Evolutionary conservation across 2,329 filamentous ascomycete genomes (phyloP).

Genomic region (Pseudocercospora musae): DNA sequence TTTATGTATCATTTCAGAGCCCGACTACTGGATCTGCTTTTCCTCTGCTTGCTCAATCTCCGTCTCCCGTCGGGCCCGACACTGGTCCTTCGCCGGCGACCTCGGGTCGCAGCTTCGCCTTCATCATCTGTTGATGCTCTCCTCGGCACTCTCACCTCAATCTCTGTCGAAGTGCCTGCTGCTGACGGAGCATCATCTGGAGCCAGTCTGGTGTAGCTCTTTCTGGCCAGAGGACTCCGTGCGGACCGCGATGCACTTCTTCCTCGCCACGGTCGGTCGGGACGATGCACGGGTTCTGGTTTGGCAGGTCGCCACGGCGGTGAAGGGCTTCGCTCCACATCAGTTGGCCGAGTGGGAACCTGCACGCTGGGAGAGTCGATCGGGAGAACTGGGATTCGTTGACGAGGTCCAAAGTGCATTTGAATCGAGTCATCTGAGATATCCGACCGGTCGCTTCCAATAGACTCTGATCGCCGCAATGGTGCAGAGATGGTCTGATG

Average conservation of each 20-base stretch:
- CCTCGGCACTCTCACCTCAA: constrained; percentile 22
- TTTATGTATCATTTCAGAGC: background rate
- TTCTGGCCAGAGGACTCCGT: constrained; percentile 46
- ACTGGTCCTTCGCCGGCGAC: constrained; percentile 18
- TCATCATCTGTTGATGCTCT: constrained; percentile 15
- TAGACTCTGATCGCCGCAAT: constrained; percentile 8
- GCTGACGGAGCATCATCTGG: constrained; percentile 20
- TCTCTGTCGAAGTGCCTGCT: constrained; percentile 17
- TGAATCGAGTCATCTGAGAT: constrained; percentile 16
- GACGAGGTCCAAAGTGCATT: constrained; percentile 18
- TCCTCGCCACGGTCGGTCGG: constrained; percentile 6
- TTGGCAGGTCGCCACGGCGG: background rate
- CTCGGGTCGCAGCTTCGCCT: constrained; percentile 13
- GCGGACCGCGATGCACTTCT: constrained; percentile 32
- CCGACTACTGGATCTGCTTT: constrained; percentile 19
- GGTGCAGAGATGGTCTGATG: constrained; percentile 2
- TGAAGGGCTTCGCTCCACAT: constrained; percentile 1
- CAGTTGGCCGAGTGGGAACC: constrained; percentile 8
- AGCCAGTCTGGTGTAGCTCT: constrained; percentile 37
- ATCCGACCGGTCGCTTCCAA: constrained; percentile 14
- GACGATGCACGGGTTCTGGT: constrained; percentile 10
- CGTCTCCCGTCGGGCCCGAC: constrained; percentile 25
- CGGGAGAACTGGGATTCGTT: background rate
- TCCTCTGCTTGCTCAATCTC: constrained; percentile 25
- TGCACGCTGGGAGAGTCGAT: constrained; percentile 4